Base-by-base conservation (phyloP, 148 eudicot species). In the Amaranthus palmeri region DNA sequence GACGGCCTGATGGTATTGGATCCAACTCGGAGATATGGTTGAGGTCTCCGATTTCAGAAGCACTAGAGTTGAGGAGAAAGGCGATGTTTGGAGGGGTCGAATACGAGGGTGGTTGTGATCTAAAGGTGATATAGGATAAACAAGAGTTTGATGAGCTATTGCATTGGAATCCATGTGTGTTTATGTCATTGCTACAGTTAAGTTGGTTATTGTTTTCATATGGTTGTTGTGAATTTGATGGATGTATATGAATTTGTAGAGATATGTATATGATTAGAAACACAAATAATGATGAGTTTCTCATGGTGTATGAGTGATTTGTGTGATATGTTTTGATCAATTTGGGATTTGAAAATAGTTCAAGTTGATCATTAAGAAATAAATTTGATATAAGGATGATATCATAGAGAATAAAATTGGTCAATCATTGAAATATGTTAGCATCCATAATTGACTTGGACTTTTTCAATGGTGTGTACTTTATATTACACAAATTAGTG, bases 131-230 rank as follows among this genome's bases (percentile, higher is more conserved):
- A 82, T 92, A 92, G 10, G 97, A 65, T 0, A 67, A 40, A 78
- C 95, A 89, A 7, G 78, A 13, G 17, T 61, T 12, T 48, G 59
- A 50, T n/a, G 36, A 25, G 36, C 82, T 82, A 67, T 83, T 85
- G 87, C 96, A 92, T 48, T 62, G 10, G 73, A 61, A 88, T 25
- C 97, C 97, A 8, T 70, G 61, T n/a, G 92, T 81, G 71, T 64
- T 68, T 51, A 54, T 76, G 80, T 79, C 77, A 4, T 18, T 15
- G 0, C 49, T 11, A 77, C 95, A 89, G 50, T 74, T 73, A 7
- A 86, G 85, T 51, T 92, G 95, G n/a, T 74, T 53, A 83, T 92
- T 87, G 84, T 87, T 65, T 36, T 87, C 61, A 68, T 92, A 92
- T 5, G 75, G 36, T 49, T 92, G 97, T 72, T 92, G 97, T 15